phyloP scores from a whole-genome alignment of 768 basidiomycete genomes.

The Leccinum boreale region DNA sequence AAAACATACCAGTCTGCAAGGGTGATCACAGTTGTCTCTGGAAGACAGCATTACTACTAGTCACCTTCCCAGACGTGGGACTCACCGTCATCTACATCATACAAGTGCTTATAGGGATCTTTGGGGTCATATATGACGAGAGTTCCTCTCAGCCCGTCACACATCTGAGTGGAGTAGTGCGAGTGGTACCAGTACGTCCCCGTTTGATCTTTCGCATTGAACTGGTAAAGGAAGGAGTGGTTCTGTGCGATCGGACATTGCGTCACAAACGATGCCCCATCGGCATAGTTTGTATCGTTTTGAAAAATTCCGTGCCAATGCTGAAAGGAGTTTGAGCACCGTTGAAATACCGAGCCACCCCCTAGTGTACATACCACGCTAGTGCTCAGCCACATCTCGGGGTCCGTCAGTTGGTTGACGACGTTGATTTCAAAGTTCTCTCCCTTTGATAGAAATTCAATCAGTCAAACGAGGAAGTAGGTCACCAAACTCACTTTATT shows the following conservation, averaged over 20 bases:
- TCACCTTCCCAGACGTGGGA: background rate
- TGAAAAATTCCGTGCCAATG: constrained; percentile 59
- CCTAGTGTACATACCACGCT: constrained; percentile 35
- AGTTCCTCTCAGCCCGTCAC: constrained; percentile 38
- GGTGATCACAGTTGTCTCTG: constrained; percentile 25
- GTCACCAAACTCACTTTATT: constrained; percentile 27
- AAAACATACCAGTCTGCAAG: constrained; percentile 24
- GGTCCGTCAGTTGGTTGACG: constrained; percentile 41
- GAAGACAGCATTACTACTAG: background rate
- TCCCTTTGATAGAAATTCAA: constrained; percentile 32
- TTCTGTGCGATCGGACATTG: constrained; percentile 32
- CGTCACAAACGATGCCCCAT: constrained; percentile 41
- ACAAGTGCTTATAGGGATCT: constrained; percentile 36
- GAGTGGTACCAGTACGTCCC: constrained; percentile 37
- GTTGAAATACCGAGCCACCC: background rate
- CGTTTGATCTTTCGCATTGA: constrained; percentile 20
- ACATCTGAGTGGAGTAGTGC: constrained; percentile 37
- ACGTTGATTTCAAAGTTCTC: constrained; percentile 43
- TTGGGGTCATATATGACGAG: constrained; percentile 41
- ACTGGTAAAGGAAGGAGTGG: constrained; percentile 22
- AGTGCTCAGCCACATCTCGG: constrained; percentile 48
- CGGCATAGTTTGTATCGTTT: constrained; percentile 39
- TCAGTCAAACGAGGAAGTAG: background rate
- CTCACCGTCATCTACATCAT: constrained; percentile 46
- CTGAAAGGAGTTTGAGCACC: constrained; percentile 25